These are phyloP conservation scores for Aaosphaeria arxii DNA, from an alignment of 2,329 filamentous ascomycete species.

Conservation along the genomic window DNA sequence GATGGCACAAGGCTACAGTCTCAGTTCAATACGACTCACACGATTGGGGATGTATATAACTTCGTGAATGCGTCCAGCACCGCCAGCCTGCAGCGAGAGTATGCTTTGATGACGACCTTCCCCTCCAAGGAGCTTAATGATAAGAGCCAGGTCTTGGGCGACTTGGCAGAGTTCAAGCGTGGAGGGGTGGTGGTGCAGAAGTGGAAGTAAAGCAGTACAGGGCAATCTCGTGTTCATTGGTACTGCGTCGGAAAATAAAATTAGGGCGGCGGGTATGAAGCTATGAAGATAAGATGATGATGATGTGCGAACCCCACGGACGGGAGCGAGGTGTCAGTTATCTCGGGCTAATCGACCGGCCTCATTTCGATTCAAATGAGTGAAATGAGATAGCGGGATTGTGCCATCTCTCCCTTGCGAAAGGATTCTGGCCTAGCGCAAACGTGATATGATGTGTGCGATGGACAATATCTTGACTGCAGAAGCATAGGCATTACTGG, in stretches of 20 bases:
- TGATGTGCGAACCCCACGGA: too few relatives aligned
- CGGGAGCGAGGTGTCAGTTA: too few relatives aligned
- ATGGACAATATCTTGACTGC: too few relatives aligned
- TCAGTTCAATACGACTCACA: slow-evolving; percentile 77
- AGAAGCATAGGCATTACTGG: too few relatives aligned
- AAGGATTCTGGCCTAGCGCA: too few relatives aligned
- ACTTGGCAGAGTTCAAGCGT: slow-evolving; percentile 50
- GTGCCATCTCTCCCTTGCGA: too few relatives aligned
- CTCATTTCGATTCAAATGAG: too few relatives aligned
- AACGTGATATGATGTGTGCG: too few relatives aligned
- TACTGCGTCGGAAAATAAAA: neutral
- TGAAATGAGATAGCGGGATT: too few relatives aligned
- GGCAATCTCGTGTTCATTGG: slow-evolving; percentile 7
- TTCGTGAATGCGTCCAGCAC: slow-evolving; percentile 68
- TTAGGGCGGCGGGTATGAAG: too few relatives aligned
- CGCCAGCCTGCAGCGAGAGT: slow-evolving; percentile 56
- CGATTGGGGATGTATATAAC: slow-evolving; percentile 71
- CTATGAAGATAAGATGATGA: too few relatives aligned
- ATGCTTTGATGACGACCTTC: slow-evolving; percentile 78
- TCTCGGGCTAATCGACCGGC: too few relatives aligned
- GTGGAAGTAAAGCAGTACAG: slow-evolving; percentile 40
- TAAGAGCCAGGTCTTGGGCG: slow-evolving; percentile 49
- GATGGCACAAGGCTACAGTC: slow-evolving; percentile 75
- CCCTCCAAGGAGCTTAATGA: slow-evolving; percentile 78
- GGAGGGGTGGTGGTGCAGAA: slow-evolving; percentile 57